Base-by-base conservation (phyloP, 768 basidiomycete genomes). In the Cystobasidium tubakii region DNA sequence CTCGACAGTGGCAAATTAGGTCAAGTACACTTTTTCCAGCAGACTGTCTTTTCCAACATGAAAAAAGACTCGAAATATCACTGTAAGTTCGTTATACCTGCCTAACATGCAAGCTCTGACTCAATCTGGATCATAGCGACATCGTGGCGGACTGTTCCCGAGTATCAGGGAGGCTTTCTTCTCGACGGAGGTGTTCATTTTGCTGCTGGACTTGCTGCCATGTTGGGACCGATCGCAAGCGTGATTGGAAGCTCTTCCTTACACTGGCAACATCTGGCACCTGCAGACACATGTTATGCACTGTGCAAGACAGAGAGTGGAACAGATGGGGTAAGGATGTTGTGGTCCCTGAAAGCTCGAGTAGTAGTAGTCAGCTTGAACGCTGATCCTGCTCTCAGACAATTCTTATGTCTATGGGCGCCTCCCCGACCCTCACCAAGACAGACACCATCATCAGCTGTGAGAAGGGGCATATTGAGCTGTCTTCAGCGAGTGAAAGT, bases 121-220 rank as follows among this genome's bases (percentile, higher is more conserved):
- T 7, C n/a, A 33, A 17, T 23, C 7, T 43, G 31, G 44, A 7
- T 12, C 13, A 12, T 23, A 65, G 44, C 25, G 36, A 65, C 39
- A 65, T 36, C 25, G 17, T 65, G 63, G 63, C 36, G 63, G 39
- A 42, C 39, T 15, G 44, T 42, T 15, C 63, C 63, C 15, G 63
- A 65, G 17, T 65, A 65, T 23, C 63, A 65, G 39, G 63, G 63
- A 6, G 63, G 63, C 39, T 65, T 42, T 25, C 27, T 65, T 6
- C 39, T 65, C 9, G 63, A 65, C 23, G 63, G 63, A 36, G 63
- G 63, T 39, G 63, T 65, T 36, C 63, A 65, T 23, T 65, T 65
- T n/a, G 36, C 36, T 65, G 63, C 63, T 65, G 63, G 63, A 65
- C 27, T 65, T 1, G 39, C 39, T 7, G 36, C 39, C 39, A 46